A percentile compares a stretch with the other conserved stretches of the same genome.
phyloP scores from a whole-genome alignment of 2,329 filamentous ascomycete genomes.

The Leptodontidium sp. region DNA sequence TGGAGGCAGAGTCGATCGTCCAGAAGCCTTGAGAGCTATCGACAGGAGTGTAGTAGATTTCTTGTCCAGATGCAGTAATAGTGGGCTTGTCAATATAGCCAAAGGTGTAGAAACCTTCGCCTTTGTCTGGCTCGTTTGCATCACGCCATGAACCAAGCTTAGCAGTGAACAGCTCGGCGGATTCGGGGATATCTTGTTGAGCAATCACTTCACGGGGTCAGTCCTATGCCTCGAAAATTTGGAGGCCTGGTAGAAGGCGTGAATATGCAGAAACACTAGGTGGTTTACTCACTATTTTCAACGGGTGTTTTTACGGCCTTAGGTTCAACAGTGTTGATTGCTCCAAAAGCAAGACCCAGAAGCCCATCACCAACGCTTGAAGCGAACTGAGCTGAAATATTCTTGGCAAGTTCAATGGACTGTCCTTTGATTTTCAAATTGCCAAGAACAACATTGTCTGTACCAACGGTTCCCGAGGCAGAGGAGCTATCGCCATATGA shows the following conservation, averaged over 20 bases:
- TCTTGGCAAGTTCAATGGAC: constrained; percentile 69
- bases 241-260: too few species aligned
- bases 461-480: constrained; percentile 70
- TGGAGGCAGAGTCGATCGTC: constrained; percentile 66
- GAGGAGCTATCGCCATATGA: constrained; percentile 73
- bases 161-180: constrained; percentile 63
- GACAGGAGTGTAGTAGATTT: constrained; percentile 67
- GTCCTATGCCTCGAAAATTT: too few species aligned
- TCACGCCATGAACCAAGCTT: constrained; percentile 64
- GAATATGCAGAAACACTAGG: background rate
- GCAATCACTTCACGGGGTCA: constrained; percentile 56
- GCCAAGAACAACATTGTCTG: constrained; percentile 68
- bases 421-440: constrained; percentile 68
- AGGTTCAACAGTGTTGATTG: constrained; percentile 69
- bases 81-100: constrained; percentile 74
- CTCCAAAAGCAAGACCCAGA: constrained; percentile 70
- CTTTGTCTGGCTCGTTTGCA: constrained; percentile 50
- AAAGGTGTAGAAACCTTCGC: constrained; percentile 74
- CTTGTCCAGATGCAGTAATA: constrained; percentile 59
- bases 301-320: constrained; percentile 67
- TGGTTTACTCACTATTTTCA: constrained; percentile 59
- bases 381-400: constrained; percentile 65
- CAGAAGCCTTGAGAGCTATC: constrained; percentile 74
- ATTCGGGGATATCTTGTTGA: constrained; percentile 59
- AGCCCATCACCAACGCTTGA: constrained; percentile 67